Percentiles rank a stretch among this genome's conserved stretches.
phyloP scores from a whole-genome alignment of 2,329 filamentous ascomycete genomes.

The Xylaria arbuscula region DNA sequence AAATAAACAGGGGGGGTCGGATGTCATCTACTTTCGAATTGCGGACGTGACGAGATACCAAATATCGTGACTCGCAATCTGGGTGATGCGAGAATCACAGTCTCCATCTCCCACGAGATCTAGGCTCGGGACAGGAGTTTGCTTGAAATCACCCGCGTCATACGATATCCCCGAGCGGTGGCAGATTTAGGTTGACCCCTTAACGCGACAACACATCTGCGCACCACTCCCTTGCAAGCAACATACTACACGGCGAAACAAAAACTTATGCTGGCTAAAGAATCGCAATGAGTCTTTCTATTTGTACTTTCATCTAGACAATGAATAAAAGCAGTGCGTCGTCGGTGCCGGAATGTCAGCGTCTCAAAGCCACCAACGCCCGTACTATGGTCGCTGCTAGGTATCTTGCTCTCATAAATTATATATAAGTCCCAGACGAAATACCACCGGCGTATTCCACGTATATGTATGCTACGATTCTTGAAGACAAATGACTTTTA shows the following conservation, averaged over 20 bases:
- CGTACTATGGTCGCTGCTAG: not conserved
- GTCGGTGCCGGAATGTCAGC: slow-evolving; percentile 5
- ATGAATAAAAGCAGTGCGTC: not conserved
- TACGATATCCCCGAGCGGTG: not conserved
- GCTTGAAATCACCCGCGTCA: not conserved
- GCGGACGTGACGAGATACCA: too few relatives aligned
- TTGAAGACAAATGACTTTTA: too few relatives aligned
- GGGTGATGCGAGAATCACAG: too few relatives aligned
- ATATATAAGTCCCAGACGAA: not conserved
- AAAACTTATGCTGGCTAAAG: not conserved
- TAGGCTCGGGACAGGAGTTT: not conserved
- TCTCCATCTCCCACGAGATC: not conserved
- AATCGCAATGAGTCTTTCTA: not conserved
- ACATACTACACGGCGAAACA: not conserved
- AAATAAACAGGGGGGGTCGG: too few relatives aligned
- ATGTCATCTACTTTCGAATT: too few relatives aligned
- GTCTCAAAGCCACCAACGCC: not conserved
- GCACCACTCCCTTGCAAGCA: not conserved
- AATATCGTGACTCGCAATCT: too few relatives aligned
- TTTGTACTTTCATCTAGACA: not conserved
- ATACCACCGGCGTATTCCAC: not conserved
- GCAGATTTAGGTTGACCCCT: not conserved
- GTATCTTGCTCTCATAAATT: not conserved
- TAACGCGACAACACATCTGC: not conserved
- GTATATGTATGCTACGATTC: not conserved